phyloP scores from a whole-genome alignment of 768 basidiomycete genomes.

The Pisolithus orientalis region DNA sequence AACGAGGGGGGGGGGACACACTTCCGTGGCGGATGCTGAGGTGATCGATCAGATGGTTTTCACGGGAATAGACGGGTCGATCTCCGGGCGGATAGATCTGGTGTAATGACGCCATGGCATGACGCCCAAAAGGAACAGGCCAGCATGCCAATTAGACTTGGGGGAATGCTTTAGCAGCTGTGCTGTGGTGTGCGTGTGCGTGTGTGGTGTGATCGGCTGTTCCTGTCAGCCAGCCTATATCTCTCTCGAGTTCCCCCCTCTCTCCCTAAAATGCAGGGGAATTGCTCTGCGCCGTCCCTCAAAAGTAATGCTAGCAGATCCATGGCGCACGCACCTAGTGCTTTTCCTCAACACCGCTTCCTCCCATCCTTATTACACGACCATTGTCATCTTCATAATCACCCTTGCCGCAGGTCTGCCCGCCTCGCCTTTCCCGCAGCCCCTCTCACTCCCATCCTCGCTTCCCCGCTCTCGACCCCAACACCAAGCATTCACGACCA shows the following conservation, averaged over 20 bases:
- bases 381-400: no score
- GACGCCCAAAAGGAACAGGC: not conserved
- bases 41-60: not conserved
- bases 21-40: not conserved
- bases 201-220: no score
- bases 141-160: no score
- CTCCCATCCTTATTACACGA: slow-evolving; percentile 1
- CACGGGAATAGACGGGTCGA: not conserved
- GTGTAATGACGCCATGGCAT: not conserved
- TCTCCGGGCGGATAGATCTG: not conserved
- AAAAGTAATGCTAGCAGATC: not conserved
- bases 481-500: not conserved
- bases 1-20: not conserved
- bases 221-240: no score
- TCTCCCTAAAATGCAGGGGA: not conserved
- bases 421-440: slow-evolving; percentile 32
- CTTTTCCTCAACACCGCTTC: slow-evolving; percentile 4
- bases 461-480: slow-evolving; percentile 54
- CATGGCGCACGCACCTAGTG: not conserved
- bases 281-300: not conserved
- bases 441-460: slow-evolving; percentile 51
- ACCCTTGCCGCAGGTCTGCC: slow-evolving; percentile 13
- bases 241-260: not conserved
- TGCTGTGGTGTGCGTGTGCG: no score
- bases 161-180: no score